Conservation (phyloP, 768 basidiomycete genomes). For the Tylopilus plumbeoviolaceoides region DNA sequence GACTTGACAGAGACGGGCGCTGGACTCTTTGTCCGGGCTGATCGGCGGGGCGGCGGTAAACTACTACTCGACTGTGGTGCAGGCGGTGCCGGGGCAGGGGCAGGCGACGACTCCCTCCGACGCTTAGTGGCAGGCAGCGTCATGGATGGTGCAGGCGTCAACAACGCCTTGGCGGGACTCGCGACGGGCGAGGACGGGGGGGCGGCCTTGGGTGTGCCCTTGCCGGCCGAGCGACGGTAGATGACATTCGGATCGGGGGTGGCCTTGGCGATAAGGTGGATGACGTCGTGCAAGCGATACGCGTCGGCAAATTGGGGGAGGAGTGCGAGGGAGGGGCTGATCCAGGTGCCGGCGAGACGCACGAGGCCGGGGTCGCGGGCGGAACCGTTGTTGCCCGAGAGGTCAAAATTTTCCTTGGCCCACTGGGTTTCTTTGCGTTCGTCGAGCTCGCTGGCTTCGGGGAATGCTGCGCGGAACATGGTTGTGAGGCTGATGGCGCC, state of each 20-base stretch:
- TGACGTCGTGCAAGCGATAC: conserved; percentile 60
- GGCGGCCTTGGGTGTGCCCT: conserved; percentile 27
- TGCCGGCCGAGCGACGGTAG: conserved; percentile 67
- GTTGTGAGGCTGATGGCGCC: conserved; percentile 89
- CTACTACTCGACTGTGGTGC: conserved; percentile 19
- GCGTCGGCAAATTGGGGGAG: conserved; percentile 52
- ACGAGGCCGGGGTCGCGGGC: conserved; percentile 54
- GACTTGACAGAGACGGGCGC: conserved; percentile 36
- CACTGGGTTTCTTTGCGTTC: conserved; percentile 80
- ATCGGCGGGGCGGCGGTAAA: conserved; percentile 41
- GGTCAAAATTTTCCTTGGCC: conserved; percentile 78
- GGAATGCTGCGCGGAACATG: conserved; percentile 96
- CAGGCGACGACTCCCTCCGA: conserved; percentile 54
- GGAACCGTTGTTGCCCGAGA: conserved; percentile 72
- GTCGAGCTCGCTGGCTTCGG: conserved; percentile 67
- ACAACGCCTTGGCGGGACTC: conserved; percentile 21
- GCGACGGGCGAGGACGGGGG: conserved; percentile 26
- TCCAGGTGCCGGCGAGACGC: conserved; percentile 89
- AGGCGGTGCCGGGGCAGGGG: conserved; percentile 13
- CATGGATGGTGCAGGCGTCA: conserved; percentile 35
- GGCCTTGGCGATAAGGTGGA: conserved; percentile 65
- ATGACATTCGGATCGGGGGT: conserved; percentile 70
- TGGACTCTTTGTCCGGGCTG: conserved; percentile 41
- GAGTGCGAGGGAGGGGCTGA: conserved; percentile 59
- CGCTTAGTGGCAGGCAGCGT: conserved; percentile 54